Conservation (phyloP, 208 protist genomes). For the Tritrichomonas foetus region DNA sequence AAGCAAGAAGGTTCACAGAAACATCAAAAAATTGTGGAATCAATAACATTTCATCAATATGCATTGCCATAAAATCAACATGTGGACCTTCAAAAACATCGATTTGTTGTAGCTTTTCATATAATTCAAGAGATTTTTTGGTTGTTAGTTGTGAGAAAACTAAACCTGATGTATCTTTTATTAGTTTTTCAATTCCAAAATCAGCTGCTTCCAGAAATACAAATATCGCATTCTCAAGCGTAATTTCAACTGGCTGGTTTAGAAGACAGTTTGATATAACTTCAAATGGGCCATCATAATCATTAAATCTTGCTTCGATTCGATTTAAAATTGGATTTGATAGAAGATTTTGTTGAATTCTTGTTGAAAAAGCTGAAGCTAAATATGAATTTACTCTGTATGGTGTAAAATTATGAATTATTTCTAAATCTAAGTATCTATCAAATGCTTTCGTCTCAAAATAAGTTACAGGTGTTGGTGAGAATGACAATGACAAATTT, state of each 20-base stretch:
- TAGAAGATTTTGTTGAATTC: not conserved
- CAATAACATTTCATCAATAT: not conserved
- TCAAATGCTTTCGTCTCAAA: not conserved
- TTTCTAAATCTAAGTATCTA: not conserved
- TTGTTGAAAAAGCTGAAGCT: not conserved
- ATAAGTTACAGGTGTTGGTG: too few species aligned
- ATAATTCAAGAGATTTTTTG: not conserved
- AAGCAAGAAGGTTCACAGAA: not conserved
- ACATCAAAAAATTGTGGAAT: not conserved
- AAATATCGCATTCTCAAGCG: not conserved
- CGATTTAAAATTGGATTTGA: not conserved
- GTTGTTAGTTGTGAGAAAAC: not conserved
- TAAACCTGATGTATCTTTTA: not conserved
- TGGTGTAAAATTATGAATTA: not conserved
- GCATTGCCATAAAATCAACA: not conserved
- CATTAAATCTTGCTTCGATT: not conserved
- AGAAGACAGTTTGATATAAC: not conserved
- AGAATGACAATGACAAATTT: too few species aligned
- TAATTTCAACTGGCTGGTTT: not conserved
- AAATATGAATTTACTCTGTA: not conserved
- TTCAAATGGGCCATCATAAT: not conserved
- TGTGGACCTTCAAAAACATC: not conserved
- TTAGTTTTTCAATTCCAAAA: not conserved
- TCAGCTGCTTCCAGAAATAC: not conserved
- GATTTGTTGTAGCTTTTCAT: not conserved